These are phyloP conservation scores for Pestalotiopsis sp. DNA, from an alignment of 2,329 filamentous ascomycete genomes.

Conservation along the genomic window DNA sequence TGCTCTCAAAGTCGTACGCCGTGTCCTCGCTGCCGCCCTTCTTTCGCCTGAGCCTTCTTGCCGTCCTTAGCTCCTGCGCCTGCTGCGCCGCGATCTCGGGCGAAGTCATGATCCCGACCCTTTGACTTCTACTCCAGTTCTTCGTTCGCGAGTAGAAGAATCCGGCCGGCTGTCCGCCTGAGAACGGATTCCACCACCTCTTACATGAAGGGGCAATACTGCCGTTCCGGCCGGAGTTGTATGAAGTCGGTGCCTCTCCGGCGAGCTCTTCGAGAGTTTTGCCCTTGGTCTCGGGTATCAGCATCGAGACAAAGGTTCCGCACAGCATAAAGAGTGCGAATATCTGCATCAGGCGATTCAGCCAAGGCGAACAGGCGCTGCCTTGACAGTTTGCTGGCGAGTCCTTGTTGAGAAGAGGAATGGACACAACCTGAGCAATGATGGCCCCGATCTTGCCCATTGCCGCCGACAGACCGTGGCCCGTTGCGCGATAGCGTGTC, in stretches of 20 bases:
- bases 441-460: slow-evolving; percentile 71
- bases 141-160: slow-evolving; percentile 47
- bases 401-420: slow-evolving; percentile 63
- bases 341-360: slow-evolving; percentile 76
- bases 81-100: slow-evolving; percentile 39
- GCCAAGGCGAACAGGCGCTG: slow-evolving; percentile 57
- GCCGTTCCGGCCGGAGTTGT: slow-evolving; percentile 54
- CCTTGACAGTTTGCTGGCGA: slow-evolving; percentile 51
- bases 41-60: slow-evolving; percentile 22
- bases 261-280: slow-evolving; percentile 73
- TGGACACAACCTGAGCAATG: slow-evolving; percentile 66
- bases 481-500: slow-evolving; percentile 63
- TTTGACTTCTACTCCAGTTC: slow-evolving; percentile 29
- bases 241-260: slow-evolving; percentile 66
- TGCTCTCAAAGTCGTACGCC: slow-evolving; percentile 23
- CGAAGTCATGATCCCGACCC: slow-evolving; percentile 46
- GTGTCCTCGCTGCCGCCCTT: slow-evolving; percentile 14
- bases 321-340: slow-evolving; percentile 81
- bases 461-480: slow-evolving; percentile 68
- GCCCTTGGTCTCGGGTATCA: slow-evolving; percentile 80
- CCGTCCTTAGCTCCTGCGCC: slow-evolving; percentile 21
- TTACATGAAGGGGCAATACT: slow-evolving; percentile 43
- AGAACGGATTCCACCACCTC: slow-evolving; percentile 48
- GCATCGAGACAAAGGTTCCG: slow-evolving; percentile 67
- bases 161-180: slow-evolving; percentile 54